phyloP scores from a whole-genome alignment of 73 alveolate genomes.

The Stentor coeruleus region DNA sequence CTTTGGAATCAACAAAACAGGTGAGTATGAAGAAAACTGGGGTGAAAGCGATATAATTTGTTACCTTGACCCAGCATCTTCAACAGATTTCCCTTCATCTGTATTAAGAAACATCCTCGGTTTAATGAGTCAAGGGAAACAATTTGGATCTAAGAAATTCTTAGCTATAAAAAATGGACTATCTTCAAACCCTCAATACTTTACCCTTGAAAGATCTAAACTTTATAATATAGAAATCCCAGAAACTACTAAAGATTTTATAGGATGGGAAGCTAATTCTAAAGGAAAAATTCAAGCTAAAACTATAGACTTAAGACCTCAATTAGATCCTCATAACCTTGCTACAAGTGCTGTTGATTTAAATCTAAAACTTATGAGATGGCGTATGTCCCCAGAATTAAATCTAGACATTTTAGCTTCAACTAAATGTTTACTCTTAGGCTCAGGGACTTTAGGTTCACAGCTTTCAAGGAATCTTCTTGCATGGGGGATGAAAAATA shows the following conservation, averaged over 20 bases:
- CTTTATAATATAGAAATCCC: slow-evolving; percentile 34
- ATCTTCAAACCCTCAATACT: slow-evolving; percentile 25
- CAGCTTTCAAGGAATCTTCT: slow-evolving; percentile 85
- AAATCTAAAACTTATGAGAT: slow-evolving; percentile 94
- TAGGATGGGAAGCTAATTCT: slow-evolving; percentile 21
- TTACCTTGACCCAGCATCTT: slow-evolving; percentile 22
- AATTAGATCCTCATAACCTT: slow-evolving; percentile 67
- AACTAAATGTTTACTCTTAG: slow-evolving; percentile 77
- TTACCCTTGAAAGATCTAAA: slow-evolving; percentile 28
- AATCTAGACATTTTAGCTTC: slow-evolving; percentile 67
- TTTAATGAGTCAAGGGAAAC: background rate
- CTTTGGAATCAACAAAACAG: background rate
- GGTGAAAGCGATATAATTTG: slow-evolving; percentile 10
- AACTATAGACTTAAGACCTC: slow-evolving; percentile 58
- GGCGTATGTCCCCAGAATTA: slow-evolving; percentile 95
- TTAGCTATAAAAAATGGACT: slow-evolving; percentile 33
- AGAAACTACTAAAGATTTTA: background rate
- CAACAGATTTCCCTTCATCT: slow-evolving; percentile 2
- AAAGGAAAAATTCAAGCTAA: slow-evolving; percentile 29
- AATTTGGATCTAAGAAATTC: background rate
- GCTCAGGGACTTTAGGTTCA: slow-evolving; percentile 98
- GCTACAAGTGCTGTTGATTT: slow-evolving; percentile 94
- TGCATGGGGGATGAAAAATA: slow-evolving; percentile 96
- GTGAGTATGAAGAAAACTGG: background rate
- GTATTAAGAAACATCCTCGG: slow-evolving; percentile 21